Conservation (phyloP, 345 rosid genomes). For the Laguncularia racemosa region DNA sequence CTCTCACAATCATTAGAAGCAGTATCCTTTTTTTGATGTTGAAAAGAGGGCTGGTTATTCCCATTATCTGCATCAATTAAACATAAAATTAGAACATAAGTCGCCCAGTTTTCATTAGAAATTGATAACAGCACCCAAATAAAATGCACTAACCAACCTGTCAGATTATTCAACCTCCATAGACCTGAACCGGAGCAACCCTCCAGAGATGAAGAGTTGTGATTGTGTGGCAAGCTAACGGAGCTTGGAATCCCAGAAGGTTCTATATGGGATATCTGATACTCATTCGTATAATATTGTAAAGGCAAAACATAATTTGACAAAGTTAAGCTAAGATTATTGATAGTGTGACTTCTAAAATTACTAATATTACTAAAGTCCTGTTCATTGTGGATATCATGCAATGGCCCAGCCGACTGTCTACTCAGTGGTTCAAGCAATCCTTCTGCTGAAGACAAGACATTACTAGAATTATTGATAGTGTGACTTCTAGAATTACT, state of each 20-base stretch:
- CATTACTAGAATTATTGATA: constrained; percentile 30
- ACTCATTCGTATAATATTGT: constrained; percentile 70
- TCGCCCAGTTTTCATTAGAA: too few species aligned
- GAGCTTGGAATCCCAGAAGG: constrained; percentile 25
- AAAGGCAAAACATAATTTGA: constrained; percentile 83
- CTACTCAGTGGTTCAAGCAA: constrained; percentile 22
- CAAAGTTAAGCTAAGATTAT: constrained; percentile 27
- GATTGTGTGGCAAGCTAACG: constrained; percentile 23
- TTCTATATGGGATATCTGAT: constrained; percentile 64
- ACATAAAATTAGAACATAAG: too few species aligned
- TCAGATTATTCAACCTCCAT: not conserved
- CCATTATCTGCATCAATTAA: too few species aligned
- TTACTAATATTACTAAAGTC: constrained; percentile 35
- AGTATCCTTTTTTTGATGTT: too few species aligned
- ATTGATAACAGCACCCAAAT: too few species aligned
- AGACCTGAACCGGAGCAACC: not conserved
- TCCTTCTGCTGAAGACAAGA: constrained; percentile 25
- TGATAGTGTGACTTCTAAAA: constrained; percentile 36
- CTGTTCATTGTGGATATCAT: constrained; percentile 75
- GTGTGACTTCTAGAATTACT: constrained; percentile 39
- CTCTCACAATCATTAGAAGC: too few species aligned
- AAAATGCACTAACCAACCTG: not conserved
- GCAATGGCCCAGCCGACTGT: constrained; percentile 28
- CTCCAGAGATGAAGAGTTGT: constrained; percentile 18
- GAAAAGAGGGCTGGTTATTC: too few species aligned